Evolutionary conservation across 1,139 yeast genomes (phyloP), one percentile per base, ranked within the genome.

Genomic region (Scheffersomyces segobiensis): DNA sequence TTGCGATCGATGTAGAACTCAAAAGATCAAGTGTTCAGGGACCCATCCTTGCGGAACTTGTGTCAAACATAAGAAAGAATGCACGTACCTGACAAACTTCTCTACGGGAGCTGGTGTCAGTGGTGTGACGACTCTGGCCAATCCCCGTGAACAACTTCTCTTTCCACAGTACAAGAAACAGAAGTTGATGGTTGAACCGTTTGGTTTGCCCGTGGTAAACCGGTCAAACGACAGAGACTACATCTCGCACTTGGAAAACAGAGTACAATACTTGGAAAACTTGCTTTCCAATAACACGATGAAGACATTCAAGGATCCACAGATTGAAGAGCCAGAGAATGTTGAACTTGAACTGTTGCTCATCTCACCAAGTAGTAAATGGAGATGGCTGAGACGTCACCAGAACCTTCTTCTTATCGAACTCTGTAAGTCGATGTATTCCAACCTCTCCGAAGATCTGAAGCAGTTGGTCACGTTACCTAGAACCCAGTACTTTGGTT

Each of bases 1-100:
- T 1, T 85, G 88, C 65, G 87, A 84, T 60, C 73, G 74, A 5
- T 85, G 87, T 63, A 76, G 88, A 62, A 73, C 77, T 46, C 87
- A 85, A 59, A 87, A 87, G 69, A 85, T 85, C 60, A 87, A 87
- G 66, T 87, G 91, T 67, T 81, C 86, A 53, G 90, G 90, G 2
- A 74, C 79, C 22, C 69, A 68, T 54, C 90, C 91, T 2, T 83
- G 91, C 63, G 64, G 67, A 10, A 77, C 84, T 8, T 87, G 91
- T 67, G 62, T 69, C 12, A 78, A 77, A 67, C 82, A 79, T 59
- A 74, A 71, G 50, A 73, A 74, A 53, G 79, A 74, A 26, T 86
- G 89, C 65, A 66, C 71, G 1, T 78, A 75, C 55, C 54, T 62
- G 18, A 58, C 64, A 21, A 60, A 56, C 18, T 63, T 54, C 51